Conservation (phyloP, 495 filamentous ascomycete genomes). For the Podospora bellae-mahoneyi region DNA sequence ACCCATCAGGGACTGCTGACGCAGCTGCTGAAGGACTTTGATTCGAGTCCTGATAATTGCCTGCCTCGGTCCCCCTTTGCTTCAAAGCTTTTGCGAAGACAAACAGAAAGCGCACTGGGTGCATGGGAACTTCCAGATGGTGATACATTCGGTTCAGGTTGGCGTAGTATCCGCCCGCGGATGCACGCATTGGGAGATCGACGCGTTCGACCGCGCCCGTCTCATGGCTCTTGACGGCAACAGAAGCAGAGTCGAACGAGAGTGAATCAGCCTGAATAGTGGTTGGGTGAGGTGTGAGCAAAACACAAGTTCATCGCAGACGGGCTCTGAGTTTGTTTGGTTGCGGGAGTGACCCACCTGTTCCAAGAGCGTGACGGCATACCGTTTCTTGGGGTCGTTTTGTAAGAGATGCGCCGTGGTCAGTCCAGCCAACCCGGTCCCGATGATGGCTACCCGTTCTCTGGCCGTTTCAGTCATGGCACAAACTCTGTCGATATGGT, state of each 20-base stretch:
- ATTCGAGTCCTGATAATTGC: background rate
- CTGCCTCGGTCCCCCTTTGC: background rate
- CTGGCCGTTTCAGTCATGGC: background rate
- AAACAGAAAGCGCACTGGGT: slow-evolving; percentile 46
- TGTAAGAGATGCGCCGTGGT: slow-evolving; percentile 49
- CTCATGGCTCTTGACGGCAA: slow-evolving; percentile 29
- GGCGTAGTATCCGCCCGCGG: slow-evolving; percentile 54
- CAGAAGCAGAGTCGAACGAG: slow-evolving; percentile 43
- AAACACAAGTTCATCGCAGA: background rate
- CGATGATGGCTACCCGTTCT: slow-evolving; percentile 42
- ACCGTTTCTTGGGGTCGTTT: slow-evolving; percentile 43
- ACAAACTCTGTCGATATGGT: background rate
- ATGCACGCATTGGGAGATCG: slow-evolving; percentile 58
- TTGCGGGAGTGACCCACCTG: slow-evolving; percentile 34
- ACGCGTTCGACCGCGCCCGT: slow-evolving; percentile 31
- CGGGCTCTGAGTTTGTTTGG: slow-evolving; percentile 22
- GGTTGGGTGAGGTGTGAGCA: background rate
- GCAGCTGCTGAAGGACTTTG: background rate
- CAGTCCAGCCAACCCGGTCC: slow-evolving; percentile 55
- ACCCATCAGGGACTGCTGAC: slow-evolving; percentile 8
- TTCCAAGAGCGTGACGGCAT: slow-evolving; percentile 49
- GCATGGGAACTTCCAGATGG: slow-evolving; percentile 46
- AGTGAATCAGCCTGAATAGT: slow-evolving; percentile 33
- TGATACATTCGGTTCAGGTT: slow-evolving; percentile 54
- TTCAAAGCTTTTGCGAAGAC: slow-evolving; percentile 31